phyloP scores from a whole-genome alignment of 805 yeast genomes.

The Ogataea siamensis region DNA sequence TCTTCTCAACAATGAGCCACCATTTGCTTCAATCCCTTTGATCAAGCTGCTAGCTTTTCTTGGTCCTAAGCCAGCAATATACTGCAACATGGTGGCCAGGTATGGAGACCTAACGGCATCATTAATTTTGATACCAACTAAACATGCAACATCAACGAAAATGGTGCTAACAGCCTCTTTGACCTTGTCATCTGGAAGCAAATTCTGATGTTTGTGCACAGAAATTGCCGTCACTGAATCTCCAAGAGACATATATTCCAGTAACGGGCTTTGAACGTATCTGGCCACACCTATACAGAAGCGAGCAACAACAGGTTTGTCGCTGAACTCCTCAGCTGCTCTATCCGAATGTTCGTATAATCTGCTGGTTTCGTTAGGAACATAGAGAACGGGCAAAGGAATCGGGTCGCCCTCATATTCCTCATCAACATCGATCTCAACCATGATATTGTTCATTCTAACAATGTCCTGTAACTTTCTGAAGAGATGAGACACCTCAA shows the following conservation, averaged over 20 bases:
- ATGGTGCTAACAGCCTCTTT: slow-evolving; percentile 70
- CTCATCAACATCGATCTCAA: slow-evolving; percentile 44
- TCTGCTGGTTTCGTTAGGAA: slow-evolving; percentile 90
- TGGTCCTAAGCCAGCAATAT: slow-evolving; percentile 90
- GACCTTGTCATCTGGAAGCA: slow-evolving; percentile 63
- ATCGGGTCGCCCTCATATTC: slow-evolving; percentile 34
- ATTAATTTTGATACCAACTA: slow-evolving; percentile 92
- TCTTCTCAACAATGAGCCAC: slow-evolving; percentile 63
- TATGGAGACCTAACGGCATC: slow-evolving; percentile 79
- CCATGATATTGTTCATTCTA: slow-evolving; percentile 51
- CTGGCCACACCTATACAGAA: slow-evolving; percentile 90
- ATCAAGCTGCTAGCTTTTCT: slow-evolving; percentile 88
- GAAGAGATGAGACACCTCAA: slow-evolving; percentile 60
- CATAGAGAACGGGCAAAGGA: slow-evolving; percentile 69
- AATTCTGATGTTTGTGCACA: slow-evolving; percentile 66
- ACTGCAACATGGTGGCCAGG: slow-evolving; percentile 68
- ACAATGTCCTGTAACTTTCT: slow-evolving; percentile 57
- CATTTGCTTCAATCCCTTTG: slow-evolving; percentile 69
- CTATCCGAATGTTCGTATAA: slow-evolving; percentile 77
- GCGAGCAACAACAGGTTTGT: slow-evolving; percentile 72
- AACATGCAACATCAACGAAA: slow-evolving; percentile 84
- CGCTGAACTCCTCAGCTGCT: slow-evolving; percentile 78
- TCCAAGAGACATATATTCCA: slow-evolving; percentile 81
- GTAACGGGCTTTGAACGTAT: slow-evolving; percentile 86
- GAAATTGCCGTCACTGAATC: slow-evolving; percentile 68